These are phyloP conservation scores for Epichloe bromicola DNA, from an alignment of 2,329 filamentous ascomycete species.

Conservation along the genomic window DNA sequence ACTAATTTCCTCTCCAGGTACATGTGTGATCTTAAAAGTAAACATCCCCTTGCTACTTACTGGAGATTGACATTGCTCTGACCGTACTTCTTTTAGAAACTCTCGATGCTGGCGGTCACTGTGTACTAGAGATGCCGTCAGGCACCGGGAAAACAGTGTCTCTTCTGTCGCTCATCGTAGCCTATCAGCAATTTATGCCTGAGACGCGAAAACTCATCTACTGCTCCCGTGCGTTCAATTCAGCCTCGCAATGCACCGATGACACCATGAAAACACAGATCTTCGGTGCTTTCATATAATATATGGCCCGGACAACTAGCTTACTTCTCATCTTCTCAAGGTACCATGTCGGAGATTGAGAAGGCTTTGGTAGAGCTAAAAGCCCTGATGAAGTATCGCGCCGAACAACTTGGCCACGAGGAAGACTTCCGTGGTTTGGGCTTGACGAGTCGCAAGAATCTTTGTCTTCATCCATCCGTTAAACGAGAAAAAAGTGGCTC, in stretches of 20 bases:
- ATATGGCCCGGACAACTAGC: not conserved
- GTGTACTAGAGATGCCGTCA: slow-evolving; percentile 96
- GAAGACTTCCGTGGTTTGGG: slow-evolving; percentile 92
- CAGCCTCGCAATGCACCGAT: not conserved
- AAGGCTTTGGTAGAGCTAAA: slow-evolving; percentile 90
- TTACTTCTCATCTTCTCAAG: slow-evolving; percentile 18
- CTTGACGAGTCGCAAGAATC: slow-evolving; percentile 89
- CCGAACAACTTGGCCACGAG: slow-evolving; percentile 74
- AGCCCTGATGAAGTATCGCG: slow-evolving; percentile 85
- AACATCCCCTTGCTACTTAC: not conserved
- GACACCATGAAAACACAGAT: not conserved
- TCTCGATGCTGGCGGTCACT: slow-evolving; percentile 87
- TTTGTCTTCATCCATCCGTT: slow-evolving; percentile 91
- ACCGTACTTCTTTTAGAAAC: slow-evolving; percentile 36
- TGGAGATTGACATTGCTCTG: not conserved
- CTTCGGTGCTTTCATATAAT: not conserved
- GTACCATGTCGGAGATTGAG: slow-evolving; percentile 98
- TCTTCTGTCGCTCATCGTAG: slow-evolving; percentile 84
- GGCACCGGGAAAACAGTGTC: slow-evolving; percentile 97
- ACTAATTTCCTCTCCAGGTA: slow-evolving; percentile 24
- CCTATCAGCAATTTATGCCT: slow-evolving; percentile 88
- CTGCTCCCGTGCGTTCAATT: slow-evolving; percentile 59
- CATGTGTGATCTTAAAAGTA: slow-evolving; percentile 46
- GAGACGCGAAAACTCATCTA: slow-evolving; percentile 95
- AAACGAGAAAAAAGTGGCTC: slow-evolving; percentile 92